Evolutionary conservation across 495 filamentous ascomycete genomes (phyloP), one percentile per base, ranked within the genome.

Genomic region (Lepraria neglecta): DNA sequence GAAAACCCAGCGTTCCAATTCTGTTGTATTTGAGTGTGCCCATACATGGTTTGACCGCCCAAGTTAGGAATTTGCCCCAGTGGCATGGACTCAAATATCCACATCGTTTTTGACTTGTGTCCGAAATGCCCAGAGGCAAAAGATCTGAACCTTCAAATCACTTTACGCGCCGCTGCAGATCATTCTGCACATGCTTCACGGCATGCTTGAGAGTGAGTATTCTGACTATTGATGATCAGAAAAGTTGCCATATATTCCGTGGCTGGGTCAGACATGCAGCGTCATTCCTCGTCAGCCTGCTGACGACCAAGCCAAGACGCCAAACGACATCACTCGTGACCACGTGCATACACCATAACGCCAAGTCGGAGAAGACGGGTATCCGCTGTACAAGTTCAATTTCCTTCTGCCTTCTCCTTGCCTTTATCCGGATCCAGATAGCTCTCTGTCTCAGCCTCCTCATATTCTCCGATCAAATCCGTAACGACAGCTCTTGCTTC

Each of bases 391-490:
- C n/a, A 28, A 27, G 38, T 14, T 46, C 17, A 58, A 53, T 51
- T 57, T 42, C 42, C 59, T 50, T 80, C 75, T 46, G 28, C 63
- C 47, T 74, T 77, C 42, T 77, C 78, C 64, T 78, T 77, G 11
- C 81, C 83, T 4, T 77, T 76, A 59, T 84, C 84, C 1, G 83
- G 84, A 64, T 89, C 87, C 31, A 98, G 76, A 74, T 98, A 98
- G 67, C 89, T 83, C 58, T 88, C 84, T 68, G 86, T 81, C 74
- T 98, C 94, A 21, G 94, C 94, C 24, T 91, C 92, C 74, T 97
- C 94, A 70, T 98, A 98, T 77, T 98, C 94, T 24, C 81, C 83
- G 61, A 97, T 89, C 24, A 96, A 76, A 67, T 95, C 91, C 67
- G 83, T 83, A 14, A 96, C 91, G 14, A 96, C 92, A 47, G 89